Base-by-base conservation (phyloP, 441 rosid species). In the Adansonia grandidieri region DNA sequence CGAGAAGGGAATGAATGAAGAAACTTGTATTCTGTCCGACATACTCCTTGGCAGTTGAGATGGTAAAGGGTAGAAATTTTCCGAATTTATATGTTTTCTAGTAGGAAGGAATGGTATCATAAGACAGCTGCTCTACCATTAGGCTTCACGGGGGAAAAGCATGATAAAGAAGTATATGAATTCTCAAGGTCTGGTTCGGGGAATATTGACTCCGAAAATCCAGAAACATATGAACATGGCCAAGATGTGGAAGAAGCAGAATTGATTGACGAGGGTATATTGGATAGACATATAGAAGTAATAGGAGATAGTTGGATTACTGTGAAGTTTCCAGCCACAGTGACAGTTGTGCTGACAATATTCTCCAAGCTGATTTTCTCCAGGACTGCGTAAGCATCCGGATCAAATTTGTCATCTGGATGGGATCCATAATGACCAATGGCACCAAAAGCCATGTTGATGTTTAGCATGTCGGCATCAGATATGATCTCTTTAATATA, bases 331-430 rank as follows among this genome's bases (percentile, higher is more conserved):
- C 97, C 97, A 0, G 97, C 91, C 0, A 78, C 4, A 13, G 78
- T 77, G 79, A 95, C 83, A 74, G 85, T 82, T 62, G 80, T 82
- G 60, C 98, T 97, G 3, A 84, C 64, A 48, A 91, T 82, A 65
- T 92, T 78, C 79, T 79, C 78, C 71, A 95, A 62, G 58, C 84
- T 82, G 73, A 95, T 87, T 15, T 68, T 84, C 8, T 85, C 80
- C 19, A 95, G 65, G 6, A 72, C 78, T 0, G 28, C 28, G 28
- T 24, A 24, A 24, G 98, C 98, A 9, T 86, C 64, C 0, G 91
- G 89, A 80, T 95, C 96, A 61, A 71, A 95, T 10, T 78, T 78
- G 71, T 95, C 93, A 1, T 95, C 98, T 0, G 98, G 93, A 71
- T 95, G 98, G 24, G 85, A 66, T 45, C 96, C 98, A 0, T 71